A percentile compares a stretch with the other conserved stretches of the same genome.
Conservation (phyloP, 2,329 filamentous ascomycete genomes). For the Pleurostoma richardsiae region DNA sequence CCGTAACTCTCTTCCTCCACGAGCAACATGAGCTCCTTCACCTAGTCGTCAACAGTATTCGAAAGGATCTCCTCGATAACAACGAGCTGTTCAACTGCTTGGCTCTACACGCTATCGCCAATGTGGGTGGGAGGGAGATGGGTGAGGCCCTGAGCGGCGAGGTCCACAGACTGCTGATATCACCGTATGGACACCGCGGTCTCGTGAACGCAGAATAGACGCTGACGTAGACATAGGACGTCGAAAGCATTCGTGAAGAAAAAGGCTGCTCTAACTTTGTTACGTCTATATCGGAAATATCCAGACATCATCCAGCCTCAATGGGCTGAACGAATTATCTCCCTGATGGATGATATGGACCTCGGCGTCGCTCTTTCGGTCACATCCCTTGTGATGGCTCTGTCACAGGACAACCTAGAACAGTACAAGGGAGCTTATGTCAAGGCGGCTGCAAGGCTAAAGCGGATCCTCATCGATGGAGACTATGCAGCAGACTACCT, state of each 20-base stretch:
- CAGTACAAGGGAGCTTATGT: constrained; percentile 92
- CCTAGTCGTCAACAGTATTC: constrained; percentile 95
- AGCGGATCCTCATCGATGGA: constrained; percentile 84
- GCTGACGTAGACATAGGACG: constrained; percentile 26
- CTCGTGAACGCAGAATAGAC: no score
- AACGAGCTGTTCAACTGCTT: constrained; percentile 98
- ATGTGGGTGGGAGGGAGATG: constrained; percentile 95
- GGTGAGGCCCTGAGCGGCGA: constrained; percentile 88
- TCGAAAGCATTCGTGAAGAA: constrained; percentile 99
- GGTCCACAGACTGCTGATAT: constrained; percentile 90
- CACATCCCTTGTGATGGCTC: constrained; percentile 88
- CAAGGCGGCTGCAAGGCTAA: constrained; percentile 85
- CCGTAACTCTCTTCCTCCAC: constrained; percentile 94
- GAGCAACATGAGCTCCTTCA: constrained; percentile 95
- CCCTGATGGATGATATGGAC: constrained; percentile 95
- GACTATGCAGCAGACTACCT: constrained; percentile 89
- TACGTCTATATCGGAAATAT: constrained; percentile 91
- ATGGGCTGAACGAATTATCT: constrained; percentile 97
- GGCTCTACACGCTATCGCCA: constrained; percentile 94
- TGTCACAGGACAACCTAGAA: constrained; percentile 91
- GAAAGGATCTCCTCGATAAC: constrained; percentile 89
- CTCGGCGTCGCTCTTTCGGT: constrained; percentile 93
- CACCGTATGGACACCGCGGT: constrained; percentile 60
- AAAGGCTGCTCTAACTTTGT: constrained; percentile 89
- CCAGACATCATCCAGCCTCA: constrained; percentile 91